These are phyloP conservation scores for Pythium sukuiense DNA, from an alignment of 352 stramenopile genomes.

Conservation along the genomic window DNA sequence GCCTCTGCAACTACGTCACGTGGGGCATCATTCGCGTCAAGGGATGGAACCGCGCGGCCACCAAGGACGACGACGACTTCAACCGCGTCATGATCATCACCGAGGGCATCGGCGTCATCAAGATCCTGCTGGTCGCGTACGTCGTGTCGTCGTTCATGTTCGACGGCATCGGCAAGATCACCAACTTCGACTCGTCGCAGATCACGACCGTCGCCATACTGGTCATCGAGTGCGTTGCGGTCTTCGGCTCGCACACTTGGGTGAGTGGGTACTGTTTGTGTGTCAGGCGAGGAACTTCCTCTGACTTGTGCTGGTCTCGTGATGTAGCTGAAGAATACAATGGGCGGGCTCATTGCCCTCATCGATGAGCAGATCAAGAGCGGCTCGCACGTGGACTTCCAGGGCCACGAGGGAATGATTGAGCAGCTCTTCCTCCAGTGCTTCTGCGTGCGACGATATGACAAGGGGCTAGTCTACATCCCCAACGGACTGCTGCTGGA, in stretches of 20 bases:
- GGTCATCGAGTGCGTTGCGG: conserved; percentile 75
- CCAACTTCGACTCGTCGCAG: conserved; percentile 77
- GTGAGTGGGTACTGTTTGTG: conserved; percentile 32
- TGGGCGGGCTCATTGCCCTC: conserved; percentile 77
- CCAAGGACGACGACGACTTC: conserved; percentile 81
- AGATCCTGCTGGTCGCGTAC: conserved; percentile 73
- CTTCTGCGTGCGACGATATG: conserved; percentile 79
- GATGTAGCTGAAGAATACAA: conserved; percentile 78
- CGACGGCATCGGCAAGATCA: conserved; percentile 75
- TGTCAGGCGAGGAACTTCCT: background rate
- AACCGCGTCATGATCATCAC: conserved; percentile 87
- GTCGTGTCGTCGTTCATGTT: conserved; percentile 88
- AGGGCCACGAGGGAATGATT: conserved; percentile 77
- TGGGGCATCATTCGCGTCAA: conserved; percentile 83
- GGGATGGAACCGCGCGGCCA: conserved; percentile 70
- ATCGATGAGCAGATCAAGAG: conserved; percentile 85
- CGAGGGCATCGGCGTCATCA: conserved; percentile 83
- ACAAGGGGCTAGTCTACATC: conserved; percentile 81
- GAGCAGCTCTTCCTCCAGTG: conserved; percentile 81
- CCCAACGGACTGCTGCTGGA: conserved; percentile 79
- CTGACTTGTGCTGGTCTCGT: conserved; percentile 9
- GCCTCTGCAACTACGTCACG: conserved; percentile 79
- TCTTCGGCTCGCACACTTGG: conserved; percentile 82
- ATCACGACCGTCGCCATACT: conserved; percentile 79
- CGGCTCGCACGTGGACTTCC: conserved; percentile 68